Percentiles rank a stretch among this genome's conserved stretches.
These are phyloP conservation scores for Barnettozyma hawaiiensis DNA, from an alignment of 1,139 yeast species.

Conservation along the genomic window DNA sequence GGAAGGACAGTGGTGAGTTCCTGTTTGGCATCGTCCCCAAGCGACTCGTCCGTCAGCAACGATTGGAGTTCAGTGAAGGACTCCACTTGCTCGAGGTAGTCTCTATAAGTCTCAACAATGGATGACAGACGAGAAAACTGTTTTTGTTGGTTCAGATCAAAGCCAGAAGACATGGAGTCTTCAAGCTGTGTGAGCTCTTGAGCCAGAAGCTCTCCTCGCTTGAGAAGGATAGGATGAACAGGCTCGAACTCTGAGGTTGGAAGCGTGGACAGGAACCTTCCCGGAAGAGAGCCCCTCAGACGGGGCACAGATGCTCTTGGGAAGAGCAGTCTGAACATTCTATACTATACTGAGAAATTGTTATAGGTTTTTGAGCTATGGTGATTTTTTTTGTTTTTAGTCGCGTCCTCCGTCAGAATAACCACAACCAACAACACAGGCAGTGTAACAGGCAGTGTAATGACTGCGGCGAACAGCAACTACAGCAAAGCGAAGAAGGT, in stretches of 20 bases:
- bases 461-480: conserved; percentile 8
- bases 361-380: not conserved
- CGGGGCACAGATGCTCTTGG: not conserved
- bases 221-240: conserved; percentile 56
- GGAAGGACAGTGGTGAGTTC: conserved; percentile 32
- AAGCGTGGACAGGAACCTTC: conserved; percentile 1
- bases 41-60: conserved; percentile 30
- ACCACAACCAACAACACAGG: too few species aligned
- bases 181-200: conserved; percentile 48
- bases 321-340: not conserved
- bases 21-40: conserved; percentile 33
- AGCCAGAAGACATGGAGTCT: conserved; percentile 34
- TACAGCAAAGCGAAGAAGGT: conserved; percentile 50
- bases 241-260: conserved; percentile 26
- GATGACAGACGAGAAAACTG: conserved; percentile 50
- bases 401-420: not conserved
- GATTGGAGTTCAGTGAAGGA: conserved; percentile 38
- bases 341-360: not conserved
- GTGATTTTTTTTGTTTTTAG: not conserved
- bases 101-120: conserved; percentile 46
- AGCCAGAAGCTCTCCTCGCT: conserved; percentile 52
- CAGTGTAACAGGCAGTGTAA: too few species aligned
- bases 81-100: conserved; percentile 34
- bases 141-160: conserved; percentile 52
- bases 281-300: too few species aligned